A percentile compares a stretch with the other conserved stretches of the same genome.
Conservation (phyloP, 495 filamentous ascomycete species). For the Penicillium steckii region DNA sequence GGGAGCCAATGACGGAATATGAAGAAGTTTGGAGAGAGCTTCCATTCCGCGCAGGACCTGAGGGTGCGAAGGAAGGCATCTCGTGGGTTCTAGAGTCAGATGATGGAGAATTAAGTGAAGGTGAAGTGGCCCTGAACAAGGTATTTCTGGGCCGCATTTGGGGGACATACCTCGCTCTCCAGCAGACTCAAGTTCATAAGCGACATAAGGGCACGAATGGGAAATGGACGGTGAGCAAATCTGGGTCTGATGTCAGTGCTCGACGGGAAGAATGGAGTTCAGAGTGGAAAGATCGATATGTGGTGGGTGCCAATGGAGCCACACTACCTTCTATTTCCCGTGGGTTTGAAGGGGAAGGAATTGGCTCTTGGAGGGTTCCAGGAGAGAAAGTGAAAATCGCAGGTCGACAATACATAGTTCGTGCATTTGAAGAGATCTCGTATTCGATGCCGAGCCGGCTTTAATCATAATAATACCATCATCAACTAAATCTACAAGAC, state of each 20-base stretch:
- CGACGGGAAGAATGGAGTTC: slow-evolving; percentile 36
- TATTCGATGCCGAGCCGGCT: background rate
- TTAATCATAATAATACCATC: background rate
- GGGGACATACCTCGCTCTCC: slow-evolving; percentile 37
- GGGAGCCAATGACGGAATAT: slow-evolving; percentile 32
- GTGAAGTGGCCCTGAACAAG: slow-evolving; percentile 25
- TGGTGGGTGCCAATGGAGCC: slow-evolving; percentile 18
- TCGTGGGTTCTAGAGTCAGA: slow-evolving; percentile 41
- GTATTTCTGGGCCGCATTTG: slow-evolving; percentile 39
- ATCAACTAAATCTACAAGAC: background rate
- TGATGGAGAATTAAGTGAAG: slow-evolving; percentile 15
- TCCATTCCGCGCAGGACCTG: slow-evolving; percentile 21
- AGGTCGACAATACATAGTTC: slow-evolving; percentile 32
- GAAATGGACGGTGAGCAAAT: slow-evolving; percentile 19
- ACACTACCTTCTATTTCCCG: slow-evolving; percentile 26
- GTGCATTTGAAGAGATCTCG: slow-evolving; percentile 33
- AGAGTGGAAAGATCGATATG: slow-evolving; percentile 30
- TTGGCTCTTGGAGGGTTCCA: slow-evolving; percentile 15
- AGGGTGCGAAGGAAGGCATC: slow-evolving; percentile 20
- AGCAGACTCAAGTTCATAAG: slow-evolving; percentile 27
- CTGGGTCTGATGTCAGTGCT: slow-evolving; percentile 34
- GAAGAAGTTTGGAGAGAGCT: slow-evolving; percentile 43
- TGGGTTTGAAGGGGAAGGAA: slow-evolving; percentile 19
- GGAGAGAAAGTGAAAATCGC: slow-evolving; percentile 25
- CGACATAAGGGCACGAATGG: slow-evolving; percentile 15